These are phyloP conservation scores for Blastocystis sp. DNA, from an alignment of 352 stramenopile species.

Conservation along the genomic window DNA sequence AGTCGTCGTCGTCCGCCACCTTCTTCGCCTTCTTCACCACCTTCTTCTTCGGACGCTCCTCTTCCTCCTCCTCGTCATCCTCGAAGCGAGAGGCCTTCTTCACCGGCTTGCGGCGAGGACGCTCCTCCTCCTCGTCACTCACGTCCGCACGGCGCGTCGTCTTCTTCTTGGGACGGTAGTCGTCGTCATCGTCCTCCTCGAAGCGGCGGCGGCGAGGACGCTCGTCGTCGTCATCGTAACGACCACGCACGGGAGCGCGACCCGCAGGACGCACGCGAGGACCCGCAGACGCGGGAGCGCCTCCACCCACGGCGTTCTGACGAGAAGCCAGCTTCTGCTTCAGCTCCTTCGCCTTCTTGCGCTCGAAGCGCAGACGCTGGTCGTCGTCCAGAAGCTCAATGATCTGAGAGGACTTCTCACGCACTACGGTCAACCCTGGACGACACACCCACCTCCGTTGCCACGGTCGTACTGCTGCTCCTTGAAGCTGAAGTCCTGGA, in stretches of 20 bases:
- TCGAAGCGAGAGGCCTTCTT: not conserved
- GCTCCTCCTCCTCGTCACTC: not conserved
- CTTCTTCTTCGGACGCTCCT: not conserved
- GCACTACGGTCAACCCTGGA: slow-evolving; percentile 60
- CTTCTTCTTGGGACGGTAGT: not conserved
- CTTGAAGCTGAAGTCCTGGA: slow-evolving; percentile 77
- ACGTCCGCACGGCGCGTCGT: not conserved
- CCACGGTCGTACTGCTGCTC: slow-evolving; percentile 72
- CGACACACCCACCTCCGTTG: slow-evolving; percentile 61
- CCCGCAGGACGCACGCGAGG: not conserved
- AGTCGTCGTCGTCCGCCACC: not conserved
- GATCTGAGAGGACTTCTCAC: slow-evolving; percentile 76
- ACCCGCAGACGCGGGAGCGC: slow-evolving; percentile 10
- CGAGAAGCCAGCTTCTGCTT: slow-evolving; percentile 66
- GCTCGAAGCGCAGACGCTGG: slow-evolving; percentile 72
- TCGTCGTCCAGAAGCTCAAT: slow-evolving; percentile 77
- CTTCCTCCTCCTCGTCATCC: slow-evolving; percentile 16
- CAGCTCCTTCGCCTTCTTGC: slow-evolving; percentile 72
- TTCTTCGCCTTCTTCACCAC: not conserved
- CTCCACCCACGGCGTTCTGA: slow-evolving; percentile 12
- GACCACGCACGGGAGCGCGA: not conserved
- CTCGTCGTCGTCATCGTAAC: not conserved
- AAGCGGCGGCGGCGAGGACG: not conserved
- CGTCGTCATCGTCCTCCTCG: slow-evolving; percentile 14
- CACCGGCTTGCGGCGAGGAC: not conserved